Evolutionary conservation across 306 rosid genomes (phyloP), one percentile per base, ranked within the genome.

Genomic region (Mimosa pudica): DNA sequence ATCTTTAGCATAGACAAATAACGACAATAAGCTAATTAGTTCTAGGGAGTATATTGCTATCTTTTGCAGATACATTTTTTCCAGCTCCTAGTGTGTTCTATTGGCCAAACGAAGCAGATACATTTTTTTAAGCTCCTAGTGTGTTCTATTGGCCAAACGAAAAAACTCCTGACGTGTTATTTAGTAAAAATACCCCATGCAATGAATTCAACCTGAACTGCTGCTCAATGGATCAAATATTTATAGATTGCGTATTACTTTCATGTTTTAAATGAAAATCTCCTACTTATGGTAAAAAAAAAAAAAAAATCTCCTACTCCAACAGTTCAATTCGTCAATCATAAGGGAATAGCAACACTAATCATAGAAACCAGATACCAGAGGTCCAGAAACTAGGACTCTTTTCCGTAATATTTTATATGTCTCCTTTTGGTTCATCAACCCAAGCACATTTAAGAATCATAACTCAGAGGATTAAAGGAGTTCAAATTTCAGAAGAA

Each of bases 391-490:
- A 24, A 77, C 79, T 2, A 46, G 62, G 61, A 54, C 48, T 38
- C 46, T 47, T 18, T 6, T 11, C 80, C 55, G 48, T 45, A 17
- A 42, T 38, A 71, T 46, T 57, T 42, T 65, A 58, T 38, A 52
- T 32, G 55, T 2, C 32, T 6, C 57, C 42, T 42, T 14, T 76
- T 24, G 16, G 10, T 44, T 65, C 69, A 73, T 13, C 70, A 54
- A 52, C 73, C 73, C 36, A 69, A 71, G 67, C 20, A 77, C 79
- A 47, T 55, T 14, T 8, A 81, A 54, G 51, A 51, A 74, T 32
- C 13, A 38, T 9, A 32, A 46, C 10, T 74, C 10, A 30, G 46
- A 81, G 24, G 20, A 44, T 36, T 42, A 69, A 60, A 60, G 71
- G 73, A 42, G 54, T 60, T 12, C 52, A 58, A 35, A 45, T 41